phyloP scores from a whole-genome alignment of 1,139 yeast species.

The Pneumocystis sp. region DNA sequence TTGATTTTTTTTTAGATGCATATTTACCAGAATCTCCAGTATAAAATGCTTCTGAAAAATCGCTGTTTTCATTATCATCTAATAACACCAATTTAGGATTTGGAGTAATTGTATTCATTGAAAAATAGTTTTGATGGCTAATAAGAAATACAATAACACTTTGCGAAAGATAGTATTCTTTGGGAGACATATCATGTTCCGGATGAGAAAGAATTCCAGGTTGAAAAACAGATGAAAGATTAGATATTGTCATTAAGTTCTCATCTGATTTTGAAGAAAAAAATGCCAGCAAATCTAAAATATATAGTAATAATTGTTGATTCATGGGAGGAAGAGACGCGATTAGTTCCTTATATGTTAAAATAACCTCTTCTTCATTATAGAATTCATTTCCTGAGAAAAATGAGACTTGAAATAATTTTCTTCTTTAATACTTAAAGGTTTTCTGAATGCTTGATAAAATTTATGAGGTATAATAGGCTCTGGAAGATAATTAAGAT shows the following conservation, averaged over 20 bases:
- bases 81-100: not conserved
- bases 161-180: constrained; percentile 77
- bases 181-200: constrained; percentile 78
- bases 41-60: not conserved
- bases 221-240: constrained; percentile 89
- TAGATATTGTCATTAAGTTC: constrained; percentile 84
- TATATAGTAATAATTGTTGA: constrained; percentile 72
- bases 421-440: constrained; percentile 34
- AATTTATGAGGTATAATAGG: constrained; percentile 71
- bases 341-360: constrained; percentile 53
- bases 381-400: not conserved
- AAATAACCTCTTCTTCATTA: not conserved
- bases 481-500: constrained; percentile 75
- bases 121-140: constrained; percentile 34
- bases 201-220: constrained; percentile 91
- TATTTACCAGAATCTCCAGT: not conserved
- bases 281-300: constrained; percentile 71
- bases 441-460: constrained; percentile 70
- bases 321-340: constrained; percentile 53
- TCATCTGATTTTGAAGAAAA: constrained; percentile 65
- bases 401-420: constrained; percentile 48
- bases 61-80: not conserved
- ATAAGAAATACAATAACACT: constrained; percentile 79
- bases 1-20: not conserved
- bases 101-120: not conserved